Base-by-base conservation (phyloP, 225 moss, liverwort and hornwort species). In the Sphagnum contortum region DNA sequence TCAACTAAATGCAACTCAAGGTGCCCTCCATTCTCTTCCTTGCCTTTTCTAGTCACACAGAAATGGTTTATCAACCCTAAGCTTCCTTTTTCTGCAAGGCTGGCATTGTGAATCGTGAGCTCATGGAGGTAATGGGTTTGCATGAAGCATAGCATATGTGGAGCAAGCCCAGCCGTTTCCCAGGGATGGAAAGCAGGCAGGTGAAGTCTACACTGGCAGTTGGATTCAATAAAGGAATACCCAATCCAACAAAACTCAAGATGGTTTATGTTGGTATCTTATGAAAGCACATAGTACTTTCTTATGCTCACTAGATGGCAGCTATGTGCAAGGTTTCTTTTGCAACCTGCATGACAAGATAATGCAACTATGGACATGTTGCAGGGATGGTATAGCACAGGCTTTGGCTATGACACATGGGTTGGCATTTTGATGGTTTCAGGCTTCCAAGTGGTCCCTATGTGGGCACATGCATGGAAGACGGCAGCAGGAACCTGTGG, bases 351-450 rank as follows among this genome's bases (percentile, higher is more conserved):
- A 9, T 10, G 9, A 62, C 10, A 6, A 52, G 51, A 9, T 9
- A 52, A 5, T 52, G 51, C 51, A 5, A 52, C 51, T 9, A 9
- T 68, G 12, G 59, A 53, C n/a, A n/a, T n/a, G n/a, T 68, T 72
- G 76, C 84, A 96, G 98, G 98, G 93, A 55, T 93, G 98, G 98
- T 98, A 93, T 79, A 85, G 89, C 57, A 83, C 85, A 13, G 98
- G 98, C 47, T 93, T 91, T 58, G 93, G 98, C 63, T 98, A 98
- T 67, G 98, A 93, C 60, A 77, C 90, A 61, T 98, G 98, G 98
- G 77, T 93, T 69, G 98, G 93, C 56, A 84, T 93, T 72, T 57
- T 98, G 59, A 85, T 88, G 71, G 85, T 89, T 59, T 87, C 87
- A 48, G 93, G 98, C 48, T 98, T 88, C 54, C 87, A 80, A 52